Base-by-base conservation (phyloP, 768 basidiomycete genomes). In the Leccinum obscurum region DNA sequence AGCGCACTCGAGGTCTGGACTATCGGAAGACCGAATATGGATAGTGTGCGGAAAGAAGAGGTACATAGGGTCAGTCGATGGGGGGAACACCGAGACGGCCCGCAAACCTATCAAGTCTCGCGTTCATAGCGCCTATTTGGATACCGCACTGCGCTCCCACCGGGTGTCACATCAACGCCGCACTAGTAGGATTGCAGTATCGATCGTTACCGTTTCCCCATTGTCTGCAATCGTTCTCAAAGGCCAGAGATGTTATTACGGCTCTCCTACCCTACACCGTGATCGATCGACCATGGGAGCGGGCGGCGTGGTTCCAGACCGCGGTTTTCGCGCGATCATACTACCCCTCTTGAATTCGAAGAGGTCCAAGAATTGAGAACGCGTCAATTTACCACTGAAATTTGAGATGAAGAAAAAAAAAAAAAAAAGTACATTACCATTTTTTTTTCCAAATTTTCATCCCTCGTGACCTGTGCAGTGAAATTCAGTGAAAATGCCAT, bases 41-140 rank as follows among this genome's bases (percentile, higher is more conserved):
- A 41, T n/a, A n/a, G 17, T n/a, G 3, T 41, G 41, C 41, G 41
- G 41, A n/a, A 41, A n/a, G n/a, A 41, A 41, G 41, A 41, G n/a
- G 41, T 41, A 35, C 34, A 35, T 35, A 41, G 41, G 41, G 41
- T 41, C 17, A 15, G 41, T n/a, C 41, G n/a, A 9, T 41, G 41
- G 41, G 41, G 41, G 41, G 41, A 41, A 41, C 41, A 9, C n/a
- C 41, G 41, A 41, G 41, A 41, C 3, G 41, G n/a, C 41, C 9
- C 4, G 17, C 41, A 41, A 41, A 41, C 41, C 17, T 41, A n/a
- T 22, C 8, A 13, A 50, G 28, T 54, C 48, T 28, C 22, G 58
- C 58, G 54, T 58, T 68, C 68, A 68, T 68, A 58, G 51, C 62
- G 55, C 68, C 54, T 53, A 26, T 41, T 39, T 41, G 10, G 20